A percentile compares a stretch with the other conserved stretches of the same genome.
Conservation (phyloP, 805 yeast genomes). For the Cyberlindnera petersonii region DNA sequence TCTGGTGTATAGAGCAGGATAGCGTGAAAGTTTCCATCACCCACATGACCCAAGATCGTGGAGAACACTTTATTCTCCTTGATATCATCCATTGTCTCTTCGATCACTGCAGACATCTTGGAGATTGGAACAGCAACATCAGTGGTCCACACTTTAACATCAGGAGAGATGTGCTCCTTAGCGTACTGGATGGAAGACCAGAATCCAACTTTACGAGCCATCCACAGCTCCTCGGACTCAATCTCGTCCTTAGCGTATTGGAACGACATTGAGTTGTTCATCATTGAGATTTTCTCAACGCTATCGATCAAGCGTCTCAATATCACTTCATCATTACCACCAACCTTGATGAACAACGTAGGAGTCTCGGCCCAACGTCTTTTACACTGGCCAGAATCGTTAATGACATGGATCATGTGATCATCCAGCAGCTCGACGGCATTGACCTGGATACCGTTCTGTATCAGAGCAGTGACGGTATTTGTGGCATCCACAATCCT, state of each 20-base stretch:
- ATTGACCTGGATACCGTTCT: slow-evolving; percentile 57
- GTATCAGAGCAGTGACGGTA: slow-evolving; percentile 56
- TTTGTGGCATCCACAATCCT: slow-evolving; percentile 66
- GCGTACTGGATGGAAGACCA: slow-evolving; percentile 69
- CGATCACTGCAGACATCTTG: slow-evolving; percentile 53
- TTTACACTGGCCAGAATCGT: slow-evolving; percentile 48
- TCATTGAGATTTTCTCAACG: slow-evolving; percentile 45
- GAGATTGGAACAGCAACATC: slow-evolving; percentile 82
- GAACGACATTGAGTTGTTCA: slow-evolving; percentile 49
- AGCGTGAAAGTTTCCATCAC: slow-evolving; percentile 78
- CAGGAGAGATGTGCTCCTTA: slow-evolving; percentile 35
- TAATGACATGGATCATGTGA: slow-evolving; percentile 62
- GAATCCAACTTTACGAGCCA: slow-evolving; percentile 65
- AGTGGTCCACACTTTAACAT: slow-evolving; percentile 64
- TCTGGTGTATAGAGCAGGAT: slow-evolving; percentile 55
- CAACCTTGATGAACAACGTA: slow-evolving; percentile 59
- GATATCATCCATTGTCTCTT: slow-evolving; percentile 56
- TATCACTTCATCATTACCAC: slow-evolving; percentile 39
- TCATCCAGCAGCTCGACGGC: slow-evolving; percentile 74
- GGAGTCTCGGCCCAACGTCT: slow-evolving; percentile 53
- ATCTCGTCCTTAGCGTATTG: slow-evolving; percentile 54
- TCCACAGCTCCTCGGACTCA: slow-evolving; percentile 63
- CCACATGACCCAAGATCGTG: slow-evolving; percentile 73
- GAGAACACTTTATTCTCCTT: slow-evolving; percentile 46
- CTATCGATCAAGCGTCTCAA: slow-evolving; percentile 40